A percentile compares a stretch with the other conserved stretches of the same genome.
Evolutionary conservation across 129 eudicot species (phyloP).

Genomic region (Pittosporum tobira): DNA sequence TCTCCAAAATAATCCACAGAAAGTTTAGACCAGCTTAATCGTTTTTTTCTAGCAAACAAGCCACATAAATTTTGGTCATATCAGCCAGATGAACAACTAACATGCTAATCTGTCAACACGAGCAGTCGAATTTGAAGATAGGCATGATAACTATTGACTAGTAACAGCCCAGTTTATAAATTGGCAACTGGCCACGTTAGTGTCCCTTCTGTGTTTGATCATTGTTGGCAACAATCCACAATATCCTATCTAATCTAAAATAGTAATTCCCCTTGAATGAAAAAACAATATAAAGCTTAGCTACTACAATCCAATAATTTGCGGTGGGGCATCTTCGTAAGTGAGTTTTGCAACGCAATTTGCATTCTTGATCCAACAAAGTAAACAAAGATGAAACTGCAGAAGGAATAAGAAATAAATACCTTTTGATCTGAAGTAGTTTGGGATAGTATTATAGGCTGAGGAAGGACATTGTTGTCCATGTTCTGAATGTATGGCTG

Average conservation of each 20-base stretch:
- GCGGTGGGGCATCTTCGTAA: too few relatives aligned
- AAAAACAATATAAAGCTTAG: neutral
- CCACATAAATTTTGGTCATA: too few relatives aligned
- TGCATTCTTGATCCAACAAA: neutral
- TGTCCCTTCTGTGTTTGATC: too few relatives aligned
- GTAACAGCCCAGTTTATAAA: neutral
- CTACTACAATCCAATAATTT: too few relatives aligned
- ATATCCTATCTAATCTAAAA: neutral
- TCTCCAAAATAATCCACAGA: too few relatives aligned
- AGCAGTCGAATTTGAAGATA: neutral
- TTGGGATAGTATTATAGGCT: constrained; percentile 36
- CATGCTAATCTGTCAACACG: neutral
- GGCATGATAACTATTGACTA: neutral
- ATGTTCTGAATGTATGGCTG: constrained; percentile 59
- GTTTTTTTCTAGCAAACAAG: too few relatives aligned
- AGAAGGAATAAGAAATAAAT: constrained; percentile 5
- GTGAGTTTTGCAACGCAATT: neutral
- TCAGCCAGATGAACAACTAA: too few relatives aligned
- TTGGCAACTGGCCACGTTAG: neutral
- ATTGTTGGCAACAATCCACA: too few relatives aligned
- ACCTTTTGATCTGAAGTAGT: constrained; percentile 52
- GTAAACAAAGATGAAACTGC: neutral
- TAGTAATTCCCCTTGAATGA: too few relatives aligned
- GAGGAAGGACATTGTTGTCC: constrained; percentile 48
- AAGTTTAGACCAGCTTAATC: too few relatives aligned